Base-by-base conservation (phyloP, 495 filamentous ascomycete species). In the Aspergillus kassunensis region DNA sequence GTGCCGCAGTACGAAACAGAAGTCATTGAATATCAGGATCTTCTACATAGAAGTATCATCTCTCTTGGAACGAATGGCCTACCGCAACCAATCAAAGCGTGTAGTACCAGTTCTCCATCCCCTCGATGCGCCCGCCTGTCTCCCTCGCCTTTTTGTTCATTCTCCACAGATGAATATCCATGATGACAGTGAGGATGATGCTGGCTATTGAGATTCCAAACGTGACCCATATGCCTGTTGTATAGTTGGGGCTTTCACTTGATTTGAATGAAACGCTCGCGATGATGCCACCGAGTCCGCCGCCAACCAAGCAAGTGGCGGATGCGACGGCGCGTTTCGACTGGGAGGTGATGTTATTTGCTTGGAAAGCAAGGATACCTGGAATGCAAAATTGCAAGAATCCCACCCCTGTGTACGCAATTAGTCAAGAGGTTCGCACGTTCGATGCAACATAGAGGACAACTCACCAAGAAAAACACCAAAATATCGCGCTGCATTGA, bases 231-330 rank as follows among this genome's bases (percentile, higher is more conserved):
- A 56, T 56, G 4, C 54, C 54, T 8, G 54, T 56, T 1, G 42
- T 51, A 23, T 56, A 56, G 40, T 27, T 21, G 2, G 48, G 54
- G n/a, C 54, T 56, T 20, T 56, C 54, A 41, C 19, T 36, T 13
- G 54, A 56, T 16, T 56, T 56, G 54, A 56, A 56, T 1, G 54
- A 21, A 11, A 56, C 54, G 24, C 54, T 51, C 7, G 54, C 54
- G 19, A 56, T 48, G 15, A 56, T 56, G 5, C 54, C 54, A 35
- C 54, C 54, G 11, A 56, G 23, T 9, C 54, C 54, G 0, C 48
- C 54, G 11, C 54, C 48, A 36, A 56, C 52, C 48, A 56, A 35
- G 31, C 54, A 56, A 15, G 54, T 56, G 9, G 54, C 54, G 11
- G 54, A 52, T 15, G 54, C 54, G 12, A 56, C 49, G 1, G 39